Conservation (phyloP, 345 rosid genomes). For the Aquilaria yunnanensis region DNA sequence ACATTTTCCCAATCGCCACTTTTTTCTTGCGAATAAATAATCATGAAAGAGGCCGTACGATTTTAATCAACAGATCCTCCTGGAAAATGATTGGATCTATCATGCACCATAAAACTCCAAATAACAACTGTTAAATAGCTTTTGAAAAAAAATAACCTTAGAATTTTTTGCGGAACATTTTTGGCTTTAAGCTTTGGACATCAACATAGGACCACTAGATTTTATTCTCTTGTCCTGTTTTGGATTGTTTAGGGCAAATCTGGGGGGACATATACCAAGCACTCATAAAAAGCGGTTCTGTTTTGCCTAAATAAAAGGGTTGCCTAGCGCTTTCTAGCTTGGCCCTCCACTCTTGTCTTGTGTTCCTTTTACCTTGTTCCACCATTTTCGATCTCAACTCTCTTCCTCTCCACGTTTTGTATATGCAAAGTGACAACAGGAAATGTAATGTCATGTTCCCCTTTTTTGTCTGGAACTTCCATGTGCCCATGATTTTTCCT, state of each 20-base stretch:
- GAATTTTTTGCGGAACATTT: slow-evolving; percentile 4
- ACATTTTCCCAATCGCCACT: no score
- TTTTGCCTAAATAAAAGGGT: slow-evolving; percentile 17
- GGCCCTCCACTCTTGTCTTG: slow-evolving; percentile 45
- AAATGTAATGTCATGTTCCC: background rate
- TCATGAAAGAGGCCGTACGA: no score
- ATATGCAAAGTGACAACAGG: slow-evolving; percentile 11
- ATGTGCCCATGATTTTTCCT: no score
- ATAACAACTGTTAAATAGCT: background rate
- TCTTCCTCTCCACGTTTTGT: slow-evolving; percentile 19
- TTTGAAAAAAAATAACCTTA: background rate
- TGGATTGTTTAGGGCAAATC: background rate
- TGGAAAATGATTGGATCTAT: no score
- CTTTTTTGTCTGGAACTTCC: background rate
- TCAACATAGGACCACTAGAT: background rate
- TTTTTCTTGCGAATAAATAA: no score
- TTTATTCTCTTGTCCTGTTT: background rate
- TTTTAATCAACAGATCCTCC: no score
- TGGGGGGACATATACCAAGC: slow-evolving; percentile 1
- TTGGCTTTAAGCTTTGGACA: background rate
- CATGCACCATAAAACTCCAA: no score
- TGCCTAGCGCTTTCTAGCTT: slow-evolving; percentile 32
- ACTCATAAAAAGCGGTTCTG: background rate
- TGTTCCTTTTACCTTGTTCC: no score
- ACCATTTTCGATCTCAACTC: no score